Conservation (phyloP, 768 basidiomycete species). For the Amanita polypyramis region DNA sequence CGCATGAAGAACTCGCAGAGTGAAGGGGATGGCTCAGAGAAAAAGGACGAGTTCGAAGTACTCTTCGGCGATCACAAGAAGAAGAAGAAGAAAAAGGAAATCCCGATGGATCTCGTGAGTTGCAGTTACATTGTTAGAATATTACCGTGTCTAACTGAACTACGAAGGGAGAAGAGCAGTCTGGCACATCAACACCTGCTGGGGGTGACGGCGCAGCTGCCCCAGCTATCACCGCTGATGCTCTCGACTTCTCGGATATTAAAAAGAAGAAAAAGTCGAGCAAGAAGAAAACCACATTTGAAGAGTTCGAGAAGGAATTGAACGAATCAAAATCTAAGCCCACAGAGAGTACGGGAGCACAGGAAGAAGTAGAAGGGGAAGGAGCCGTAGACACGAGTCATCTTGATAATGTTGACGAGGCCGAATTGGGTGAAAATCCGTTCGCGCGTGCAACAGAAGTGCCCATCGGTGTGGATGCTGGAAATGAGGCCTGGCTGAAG, state of each 20-base stretch:
- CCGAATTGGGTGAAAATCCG: slow-evolving; percentile 82
- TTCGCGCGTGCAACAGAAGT: slow-evolving; percentile 53
- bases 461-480: slow-evolving; percentile 56
- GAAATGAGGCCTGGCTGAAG: slow-evolving; percentile 82
- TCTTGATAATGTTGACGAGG: slow-evolving; percentile 63
- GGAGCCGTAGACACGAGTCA: slow-evolving; percentile 54
- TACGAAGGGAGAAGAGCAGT: slow-evolving; percentile 45
- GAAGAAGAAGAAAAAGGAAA: slow-evolving; percentile 91
- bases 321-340: slow-evolving; percentile 59
- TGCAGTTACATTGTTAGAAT: slow-evolving; percentile 9
- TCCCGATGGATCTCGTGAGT: slow-evolving; percentile 72
- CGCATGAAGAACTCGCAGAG: slow-evolving; percentile 44
- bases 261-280: slow-evolving; percentile 92
- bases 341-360: slow-evolving; percentile 37
- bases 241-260: slow-evolving; percentile 90
- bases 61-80: slow-evolving; percentile 88
- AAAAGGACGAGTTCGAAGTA: slow-evolving; percentile 64
- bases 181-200: slow-evolving; percentile 54
- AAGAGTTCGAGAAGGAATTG: slow-evolving; percentile 91
- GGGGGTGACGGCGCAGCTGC: slow-evolving; percentile 26
- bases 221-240: slow-evolving; percentile 49
- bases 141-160: slow-evolving; percentile 2
- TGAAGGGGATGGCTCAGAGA: slow-evolving; percentile 15
- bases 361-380: slow-evolving; percentile 32
- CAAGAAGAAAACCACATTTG: slow-evolving; percentile 83